Evolutionary conservation across 2,329 filamentous ascomycete genomes (phyloP).

Genomic region (Polytolypa hystricis): DNA sequence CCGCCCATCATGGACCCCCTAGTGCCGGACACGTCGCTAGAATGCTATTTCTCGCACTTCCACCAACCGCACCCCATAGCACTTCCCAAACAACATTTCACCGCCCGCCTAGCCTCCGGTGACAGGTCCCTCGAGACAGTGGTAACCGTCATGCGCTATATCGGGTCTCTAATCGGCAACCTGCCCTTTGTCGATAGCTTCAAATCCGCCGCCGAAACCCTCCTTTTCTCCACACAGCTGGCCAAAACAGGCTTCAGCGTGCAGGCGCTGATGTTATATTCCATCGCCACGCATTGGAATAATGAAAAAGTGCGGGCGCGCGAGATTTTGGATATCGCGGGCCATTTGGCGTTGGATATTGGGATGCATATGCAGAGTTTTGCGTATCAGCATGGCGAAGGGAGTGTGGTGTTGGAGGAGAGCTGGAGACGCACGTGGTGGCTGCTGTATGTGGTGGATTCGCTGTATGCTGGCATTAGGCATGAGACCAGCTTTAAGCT

Average conservation of each 20-base stretch:
- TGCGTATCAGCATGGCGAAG: slow-evolving; percentile 44
- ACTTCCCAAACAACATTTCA: slow-evolving; percentile 13
- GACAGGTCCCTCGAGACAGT: slow-evolving; percentile 14
- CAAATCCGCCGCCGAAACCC: slow-evolving; percentile 9
- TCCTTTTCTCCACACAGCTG: slow-evolving; percentile 5
- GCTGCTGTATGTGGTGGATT: slow-evolving; percentile 55
- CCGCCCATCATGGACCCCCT: background rate
- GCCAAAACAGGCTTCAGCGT: slow-evolving; percentile 12
- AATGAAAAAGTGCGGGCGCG: slow-evolving; percentile 8
- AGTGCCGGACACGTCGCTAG: slow-evolving; percentile 5
- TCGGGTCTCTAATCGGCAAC: slow-evolving; percentile 17
- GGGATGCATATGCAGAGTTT: slow-evolving; percentile 12
- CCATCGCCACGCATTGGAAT: slow-evolving; percentile 11
- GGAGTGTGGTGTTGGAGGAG: slow-evolving; percentile 21
- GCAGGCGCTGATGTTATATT: slow-evolving; percentile 19
- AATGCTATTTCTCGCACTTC: slow-evolving; percentile 24
- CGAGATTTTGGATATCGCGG: slow-evolving; percentile 7
- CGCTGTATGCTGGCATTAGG: slow-evolving; percentile 59
- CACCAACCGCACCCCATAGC: slow-evolving; percentile 21
- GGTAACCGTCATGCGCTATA: slow-evolving; percentile 18
- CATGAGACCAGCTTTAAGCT: slow-evolving; percentile 14
- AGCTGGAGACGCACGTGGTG: slow-evolving; percentile 39
- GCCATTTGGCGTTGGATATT: slow-evolving; percentile 15
- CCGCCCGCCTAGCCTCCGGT: slow-evolving; percentile 6
- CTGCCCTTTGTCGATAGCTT: slow-evolving; percentile 9